A percentile compares a stretch with the other conserved stretches of the same genome.
phyloP scores from a whole-genome alignment of 495 filamentous ascomycete genomes.

The Neurospora sp. region DNA sequence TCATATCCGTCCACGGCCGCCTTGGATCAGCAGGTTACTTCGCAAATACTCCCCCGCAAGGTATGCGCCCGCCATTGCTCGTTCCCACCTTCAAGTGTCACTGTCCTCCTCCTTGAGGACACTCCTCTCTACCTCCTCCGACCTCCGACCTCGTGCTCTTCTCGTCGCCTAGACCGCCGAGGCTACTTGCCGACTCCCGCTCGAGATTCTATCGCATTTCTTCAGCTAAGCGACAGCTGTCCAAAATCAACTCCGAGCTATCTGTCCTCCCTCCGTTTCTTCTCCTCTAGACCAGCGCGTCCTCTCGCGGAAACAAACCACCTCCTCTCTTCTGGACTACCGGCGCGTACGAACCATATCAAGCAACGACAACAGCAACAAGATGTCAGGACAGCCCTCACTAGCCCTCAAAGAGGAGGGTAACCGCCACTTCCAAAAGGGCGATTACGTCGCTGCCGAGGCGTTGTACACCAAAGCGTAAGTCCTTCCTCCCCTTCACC shows the following conservation, averaged over 20 bases:
- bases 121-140: neutral
- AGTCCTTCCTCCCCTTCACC: constrained; percentile 15
- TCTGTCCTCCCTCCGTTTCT: neutral
- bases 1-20: neutral
- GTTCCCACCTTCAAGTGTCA: neutral
- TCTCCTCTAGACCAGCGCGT: neutral
- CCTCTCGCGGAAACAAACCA: neutral
- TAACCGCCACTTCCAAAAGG: constrained; percentile 52
- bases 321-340: neutral
- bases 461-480: constrained; percentile 79
- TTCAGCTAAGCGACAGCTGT: neutral
- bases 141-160: neutral
- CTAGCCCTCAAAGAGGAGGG: constrained; percentile 46
- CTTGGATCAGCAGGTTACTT: neutral
- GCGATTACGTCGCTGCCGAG: constrained; percentile 68
- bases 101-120: neutral
- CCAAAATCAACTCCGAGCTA: neutral
- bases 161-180: neutral
- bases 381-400: neutral
- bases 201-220: neutral
- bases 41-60: neutral
- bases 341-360: neutral
- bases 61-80: neutral
- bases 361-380: neutral
- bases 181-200: neutral